phyloP scores from a whole-genome alignment of 176 grass and related monocot genomes.

The Aechmea fasciata region DNA sequence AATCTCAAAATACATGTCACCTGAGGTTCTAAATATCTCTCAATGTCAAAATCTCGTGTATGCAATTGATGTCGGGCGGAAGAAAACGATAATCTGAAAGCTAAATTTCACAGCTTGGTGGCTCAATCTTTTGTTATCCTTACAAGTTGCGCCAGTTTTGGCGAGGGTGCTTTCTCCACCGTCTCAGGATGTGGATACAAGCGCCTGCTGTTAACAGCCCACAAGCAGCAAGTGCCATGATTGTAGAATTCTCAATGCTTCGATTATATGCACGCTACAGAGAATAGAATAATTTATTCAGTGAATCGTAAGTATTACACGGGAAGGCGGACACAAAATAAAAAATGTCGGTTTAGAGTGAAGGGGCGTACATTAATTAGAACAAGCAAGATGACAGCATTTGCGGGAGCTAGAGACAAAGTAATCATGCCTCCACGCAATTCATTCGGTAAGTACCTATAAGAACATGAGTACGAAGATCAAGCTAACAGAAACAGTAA shows the following conservation, averaged over 20 bases:
- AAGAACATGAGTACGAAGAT: conserved; percentile 5
- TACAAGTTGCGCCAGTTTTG: conserved; percentile 52
- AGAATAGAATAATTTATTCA: conserved; percentile 5
- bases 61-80: not conserved
- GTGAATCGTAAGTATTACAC: not conserved
- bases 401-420: conserved; percentile 52
- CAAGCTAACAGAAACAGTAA: too few relatives aligned
- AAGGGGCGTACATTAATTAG: conserved; percentile 39
- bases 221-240: conserved; percentile 53
- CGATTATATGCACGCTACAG: conserved; percentile 43
- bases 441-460: conserved; percentile 88
- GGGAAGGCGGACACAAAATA: not conserved
- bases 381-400: conserved; percentile 47
- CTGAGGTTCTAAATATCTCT: not conserved
- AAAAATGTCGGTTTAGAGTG: too few relatives aligned
- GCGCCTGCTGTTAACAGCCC: conserved; percentile 47
- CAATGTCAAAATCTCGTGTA: not conserved
- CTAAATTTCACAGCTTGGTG: not conserved
- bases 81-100: not conserved
- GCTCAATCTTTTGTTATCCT: not conserved
- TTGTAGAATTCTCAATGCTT: conserved; percentile 49
- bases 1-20: not conserved
- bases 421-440: conserved; percentile 95
- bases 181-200: conserved; percentile 48
- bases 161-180: conserved; percentile 52